Evolutionary conservation across 208 protist species (phyloP), one percentile per base, ranked within the genome.

Genomic region (Wallacemonas collosoma): DNA sequence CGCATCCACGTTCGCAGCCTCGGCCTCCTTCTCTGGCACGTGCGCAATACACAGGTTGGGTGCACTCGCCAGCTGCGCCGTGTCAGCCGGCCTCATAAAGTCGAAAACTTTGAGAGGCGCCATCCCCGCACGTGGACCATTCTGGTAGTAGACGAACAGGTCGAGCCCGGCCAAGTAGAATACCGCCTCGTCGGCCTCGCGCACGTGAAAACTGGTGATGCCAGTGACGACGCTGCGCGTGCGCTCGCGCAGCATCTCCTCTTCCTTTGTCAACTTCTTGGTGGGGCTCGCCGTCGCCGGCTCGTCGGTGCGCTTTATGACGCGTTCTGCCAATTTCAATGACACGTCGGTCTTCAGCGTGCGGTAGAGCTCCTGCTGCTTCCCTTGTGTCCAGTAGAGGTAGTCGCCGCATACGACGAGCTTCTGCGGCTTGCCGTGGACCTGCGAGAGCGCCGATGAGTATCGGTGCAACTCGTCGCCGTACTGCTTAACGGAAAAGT

Each of bases 371-470:
- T 89, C 76, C 74, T 92, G 88, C 50, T 86, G 63, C 60, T 81
- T 86, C 14, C 90, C 90, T 56, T 95, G 86, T n/a, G 85, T 83
- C 90, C 90, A 95, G 68, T 92, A 95, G 9, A 93, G 75, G 35
- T 66, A 68, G 38, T 89, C 81, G 2, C 81, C 80, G 38, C 83
- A 73, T 39, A 93, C 53, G n/a, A 47, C 51, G 45, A 93, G 77
- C 17, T 87, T 83, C 57, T 91, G 86, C 12, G 90, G 90, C 57
- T 87, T 85, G 40, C 88, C 90, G 41, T 63, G 51, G 2, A 81
- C 69, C 36, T 74, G 65, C 1, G 47, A 63, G 53, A 82, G 69
- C 12, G 69, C 76, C 41, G 75, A 73, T 45, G 58, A 75, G 74
- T 87, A 86, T 14, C 26, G 55, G 48, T 71, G 51, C 67, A 92